Evolutionary conservation across 1,284 basidiomycete genomes (phyloP), one percentile per base, ranked within the genome.

Genomic region (Gymnopus androsaceus): DNA sequence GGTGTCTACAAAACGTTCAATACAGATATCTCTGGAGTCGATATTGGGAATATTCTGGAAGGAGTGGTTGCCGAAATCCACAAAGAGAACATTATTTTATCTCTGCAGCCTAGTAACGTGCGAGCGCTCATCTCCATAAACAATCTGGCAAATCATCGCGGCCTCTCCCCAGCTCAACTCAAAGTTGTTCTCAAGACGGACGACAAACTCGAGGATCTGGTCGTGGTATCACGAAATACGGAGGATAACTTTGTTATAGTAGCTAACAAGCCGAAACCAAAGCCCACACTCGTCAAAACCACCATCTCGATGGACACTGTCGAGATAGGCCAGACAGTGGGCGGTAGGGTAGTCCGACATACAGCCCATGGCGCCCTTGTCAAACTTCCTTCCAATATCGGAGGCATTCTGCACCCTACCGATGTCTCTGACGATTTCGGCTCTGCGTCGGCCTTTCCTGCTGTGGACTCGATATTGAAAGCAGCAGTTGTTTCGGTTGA

Each of bases 181-280:
- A 84, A 85, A 23, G 73, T 76, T 1, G 72, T 77, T 3, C 75
- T 98, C 47, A 84, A 88, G 64, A 74, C 78, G 36, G 92, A 92
- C 15, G 89, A 94, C 52, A 79, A 79, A 60, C 72, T 99, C 21
- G 77, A 87, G 12, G 87, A 91, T 47, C 78, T 99, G 4, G 84
- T 92, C 3, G 91, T 99, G 17, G 90, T 95, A 23, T 90, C 92
- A n/a, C 90, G 93, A 64, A 95, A 94, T 68, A 77, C 85, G 1
- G 94, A 92, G 63, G 94, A 93, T 64, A 87, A 88, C 12, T 80
- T 98, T 55, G 88, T 98, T 56, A 89, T 98, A 59, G 90, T 96
- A 45, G 88, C 88, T 58, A 88, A 85, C 59, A 82, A 81, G 61
- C 85, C 84, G 3, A 84, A 82, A 66, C 67, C 72, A 25, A 83